A percentile compares a stretch with the other conserved stretches of the same genome.
phyloP scores from a whole-genome alignment of 208 protist species.

The Entamoeba invadens region DNA sequence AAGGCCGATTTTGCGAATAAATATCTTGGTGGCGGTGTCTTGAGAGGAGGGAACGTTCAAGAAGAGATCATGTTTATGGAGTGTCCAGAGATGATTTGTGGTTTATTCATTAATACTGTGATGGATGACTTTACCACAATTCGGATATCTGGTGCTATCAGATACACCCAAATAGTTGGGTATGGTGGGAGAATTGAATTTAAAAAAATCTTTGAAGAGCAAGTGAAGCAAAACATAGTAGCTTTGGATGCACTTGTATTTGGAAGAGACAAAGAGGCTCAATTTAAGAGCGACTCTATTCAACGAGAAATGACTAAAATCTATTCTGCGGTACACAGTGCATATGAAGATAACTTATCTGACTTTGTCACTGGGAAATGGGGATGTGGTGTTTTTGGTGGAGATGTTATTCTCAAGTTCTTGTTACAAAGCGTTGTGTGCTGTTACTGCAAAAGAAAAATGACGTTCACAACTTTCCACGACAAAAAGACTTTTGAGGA shows the following conservation, averaged over 20 bases:
- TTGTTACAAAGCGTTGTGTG: background rate
- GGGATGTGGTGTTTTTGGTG: background rate
- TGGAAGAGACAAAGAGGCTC: background rate
- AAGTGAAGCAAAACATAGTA: background rate
- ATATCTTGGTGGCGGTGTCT: conserved; percentile 41
- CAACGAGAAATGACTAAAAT: background rate
- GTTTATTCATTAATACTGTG: background rate
- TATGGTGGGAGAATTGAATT: background rate
- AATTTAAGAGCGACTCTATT: background rate
- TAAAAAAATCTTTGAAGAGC: background rate
- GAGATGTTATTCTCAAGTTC: background rate
- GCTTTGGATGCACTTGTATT: background rate
- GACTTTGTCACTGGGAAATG: background rate
- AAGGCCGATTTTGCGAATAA: conserved; percentile 47
- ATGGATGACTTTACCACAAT: background rate
- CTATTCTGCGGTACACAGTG: background rate
- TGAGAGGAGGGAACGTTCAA: conserved; percentile 35
- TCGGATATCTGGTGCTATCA: background rate
- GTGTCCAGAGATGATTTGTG: conserved; percentile 32
- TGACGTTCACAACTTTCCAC: background rate
- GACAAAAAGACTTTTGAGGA: background rate
- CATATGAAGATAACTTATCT: background rate
- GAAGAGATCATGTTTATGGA: conserved; percentile 41
- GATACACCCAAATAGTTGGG: background rate
- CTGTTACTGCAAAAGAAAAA: background rate